Conservation (phyloP, 2,329 filamentous ascomycete genomes). For the Xylaria sp. region DNA sequence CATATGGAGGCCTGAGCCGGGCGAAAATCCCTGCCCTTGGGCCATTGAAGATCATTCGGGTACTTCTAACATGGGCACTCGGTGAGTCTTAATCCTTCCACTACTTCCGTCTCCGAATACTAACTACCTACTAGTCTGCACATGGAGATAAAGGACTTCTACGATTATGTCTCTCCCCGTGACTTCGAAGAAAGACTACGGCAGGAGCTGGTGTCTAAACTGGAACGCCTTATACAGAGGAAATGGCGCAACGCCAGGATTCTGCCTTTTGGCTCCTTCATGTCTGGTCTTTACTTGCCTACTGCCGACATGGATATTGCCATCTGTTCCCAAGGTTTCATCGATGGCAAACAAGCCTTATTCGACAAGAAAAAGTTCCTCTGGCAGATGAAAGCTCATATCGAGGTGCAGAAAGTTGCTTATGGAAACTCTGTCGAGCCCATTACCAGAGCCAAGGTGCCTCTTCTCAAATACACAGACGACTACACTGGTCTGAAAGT, state of each 20-base stretch:
- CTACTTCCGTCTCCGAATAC: constrained; percentile 1
- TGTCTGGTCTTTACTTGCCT: constrained; percentile 76
- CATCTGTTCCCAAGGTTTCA: constrained; percentile 70
- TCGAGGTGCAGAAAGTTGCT: constrained; percentile 67
- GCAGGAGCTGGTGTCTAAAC: constrained; percentile 73
- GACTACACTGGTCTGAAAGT: constrained; percentile 80
- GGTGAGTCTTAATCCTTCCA: constrained; percentile 57
- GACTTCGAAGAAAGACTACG: constrained; percentile 82
- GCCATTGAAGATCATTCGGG: constrained; percentile 63
- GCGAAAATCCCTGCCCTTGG: constrained; percentile 71
- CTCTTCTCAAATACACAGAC: constrained; percentile 92
- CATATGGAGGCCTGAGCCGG: constrained; percentile 61
- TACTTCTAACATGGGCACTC: constrained; percentile 63
- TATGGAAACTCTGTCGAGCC: constrained; percentile 69
- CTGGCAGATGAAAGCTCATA: constrained; percentile 68
- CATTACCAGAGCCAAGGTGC: constrained; percentile 82
- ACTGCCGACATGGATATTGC: constrained; percentile 95
- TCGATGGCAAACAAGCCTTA: constrained; percentile 61
- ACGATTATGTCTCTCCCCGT: constrained; percentile 81
- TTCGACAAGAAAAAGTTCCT: constrained; percentile 66
- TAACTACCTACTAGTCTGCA: constrained; percentile 70
- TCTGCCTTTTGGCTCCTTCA: constrained; percentile 90
- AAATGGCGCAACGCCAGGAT: constrained; percentile 71
- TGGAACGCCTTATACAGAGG: constrained; percentile 68
- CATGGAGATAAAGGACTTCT: constrained; percentile 90